phyloP scores from a whole-genome alignment of 2,329 filamentous ascomycete species.

The Hymenoscyphus fraxineus region DNA sequence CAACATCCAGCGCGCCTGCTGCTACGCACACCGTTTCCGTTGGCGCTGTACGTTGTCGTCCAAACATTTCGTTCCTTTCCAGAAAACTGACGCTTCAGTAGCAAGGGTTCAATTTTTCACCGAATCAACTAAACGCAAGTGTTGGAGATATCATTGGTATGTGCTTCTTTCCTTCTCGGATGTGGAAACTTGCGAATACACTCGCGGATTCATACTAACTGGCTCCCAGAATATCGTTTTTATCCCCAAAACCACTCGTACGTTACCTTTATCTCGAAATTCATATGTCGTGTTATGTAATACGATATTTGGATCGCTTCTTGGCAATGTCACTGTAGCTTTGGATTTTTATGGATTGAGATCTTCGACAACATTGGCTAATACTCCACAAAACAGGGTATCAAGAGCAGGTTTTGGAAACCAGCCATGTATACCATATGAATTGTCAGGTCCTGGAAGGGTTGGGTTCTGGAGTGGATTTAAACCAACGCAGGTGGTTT shows the following conservation, averaged over 20 bases:
- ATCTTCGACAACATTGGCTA: neutral
- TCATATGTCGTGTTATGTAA: neutral
- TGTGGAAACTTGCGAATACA: neutral
- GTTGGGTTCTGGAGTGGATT: constrained; percentile 53
- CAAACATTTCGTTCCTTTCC: neutral
- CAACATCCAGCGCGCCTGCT: constrained; percentile 21
- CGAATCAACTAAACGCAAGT: constrained; percentile 36
- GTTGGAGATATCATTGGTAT: constrained; percentile 48
- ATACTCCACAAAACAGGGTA: constrained; percentile 35
- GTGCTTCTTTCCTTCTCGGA: constrained; percentile 12
- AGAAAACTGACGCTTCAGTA: constrained; percentile 16
- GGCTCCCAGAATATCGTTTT: constrained; percentile 49
- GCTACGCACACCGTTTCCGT: constrained; percentile 32
- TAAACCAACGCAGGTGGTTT: constrained; percentile 39
- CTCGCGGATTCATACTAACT: neutral
- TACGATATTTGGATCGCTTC: neutral
- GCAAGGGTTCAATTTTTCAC: constrained; percentile 35
- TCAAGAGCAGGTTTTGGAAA: constrained; percentile 52
- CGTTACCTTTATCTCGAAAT: neutral
- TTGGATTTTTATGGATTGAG: neutral
- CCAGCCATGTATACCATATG: constrained; percentile 61
- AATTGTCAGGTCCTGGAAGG: constrained; percentile 46
- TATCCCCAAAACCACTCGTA: constrained; percentile 58
- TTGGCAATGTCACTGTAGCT: neutral
- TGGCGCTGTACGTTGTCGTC: constrained; percentile 30